Base-by-base conservation (phyloP, 2,329 filamentous ascomycete genomes). In the Capronia americana region DNA sequence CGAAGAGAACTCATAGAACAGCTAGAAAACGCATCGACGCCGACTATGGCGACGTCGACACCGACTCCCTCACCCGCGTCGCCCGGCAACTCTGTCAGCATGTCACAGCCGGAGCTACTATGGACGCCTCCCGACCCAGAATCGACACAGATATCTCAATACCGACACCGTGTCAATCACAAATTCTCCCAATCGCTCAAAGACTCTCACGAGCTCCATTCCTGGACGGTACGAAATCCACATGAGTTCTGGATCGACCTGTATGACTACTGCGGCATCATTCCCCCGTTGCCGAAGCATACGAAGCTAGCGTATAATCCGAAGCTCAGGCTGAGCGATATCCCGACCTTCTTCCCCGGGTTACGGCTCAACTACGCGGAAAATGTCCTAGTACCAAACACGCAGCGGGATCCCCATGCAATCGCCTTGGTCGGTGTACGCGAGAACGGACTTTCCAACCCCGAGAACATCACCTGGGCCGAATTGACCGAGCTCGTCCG, bases 191-290 rank as follows among this genome's bases (percentile, higher is more conserved):
- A 63, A 20, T 59, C 41, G 20, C 66, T 72, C 17, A 60, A 59
- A 38, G 57, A 61, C 44, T 76, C 78, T 1, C 74, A 76, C 46
- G 77, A 80, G 2, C 74, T 81, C 20, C 78, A 81, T 26, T 72
- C 68, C 68, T 82, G 79, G 79, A 78, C 75, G 28, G 75, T 79
- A 5, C 66, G 73, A 1, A 72, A 77, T n/a, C 74, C 78, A 4
- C 79, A 81, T 56, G 74, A 78, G 11, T 81, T 82, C 66, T 82
- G 80, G 80, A 74, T 77, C 26, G 77, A 81, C 68, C 70, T 81
- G n/a, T 80, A 80, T 65, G 57, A 71, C 12, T 80, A 79, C 63
- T 74, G 78, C 0, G 72, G 73, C 8, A 70, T 81, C 44, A 53
- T 67, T 17, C 70, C 79, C 1, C 38, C 68, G 12, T 68, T 80